Base-by-base conservation (phyloP, 2,329 filamentous ascomycete genomes). In the Calonectria crousiana region DNA sequence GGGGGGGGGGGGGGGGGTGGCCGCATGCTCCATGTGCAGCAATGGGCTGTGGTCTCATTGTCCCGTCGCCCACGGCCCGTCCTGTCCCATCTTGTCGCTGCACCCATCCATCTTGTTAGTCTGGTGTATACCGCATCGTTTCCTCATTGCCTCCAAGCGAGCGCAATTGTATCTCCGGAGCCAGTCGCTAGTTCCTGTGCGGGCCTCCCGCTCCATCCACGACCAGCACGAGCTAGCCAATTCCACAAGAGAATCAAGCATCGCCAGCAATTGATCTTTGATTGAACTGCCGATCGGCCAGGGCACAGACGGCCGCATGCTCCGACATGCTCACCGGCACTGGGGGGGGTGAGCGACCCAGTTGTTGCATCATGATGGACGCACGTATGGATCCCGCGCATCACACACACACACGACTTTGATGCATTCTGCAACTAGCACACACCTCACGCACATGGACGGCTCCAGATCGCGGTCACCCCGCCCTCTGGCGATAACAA, bases 401-500 rank as follows among this genome's bases (percentile, higher is more conserved):
- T 41, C 65, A 69, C 53, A 47, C 30, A 32, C 30, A 34, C 47
- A 30, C 52, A 69, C 41, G 38, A 41, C 67, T 52, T 65, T 67
- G 52, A 67, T 58, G 44, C 67, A 62, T 36, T 30, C 49, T 58
- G 41, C 52, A 41, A 41, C 62, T 72, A 60, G 41, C 60, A 53
- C 60, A 58, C 62, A 38, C 62, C 34, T 73, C 69, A 49, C 47
- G 68, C 56, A 65, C 68, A 64, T 53, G 60, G 60, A 49, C 28
- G 49, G 60, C 68, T 71, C 68, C 68, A 65, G 68, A 71, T 71
- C 68, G 68, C 58, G 38, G 68, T 38, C 68, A 71, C 68, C 66
- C 65, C 67, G 66, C 58, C 56, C 53, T 73, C 44, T 73, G 47
- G 58, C 67, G 67, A 73, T 73, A 73, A 71, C 68, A 66, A 47